These are phyloP conservation scores for Leccinum longicurvipes DNA, from an alignment of 768 basidiomycete species.

Conservation along the genomic window DNA sequence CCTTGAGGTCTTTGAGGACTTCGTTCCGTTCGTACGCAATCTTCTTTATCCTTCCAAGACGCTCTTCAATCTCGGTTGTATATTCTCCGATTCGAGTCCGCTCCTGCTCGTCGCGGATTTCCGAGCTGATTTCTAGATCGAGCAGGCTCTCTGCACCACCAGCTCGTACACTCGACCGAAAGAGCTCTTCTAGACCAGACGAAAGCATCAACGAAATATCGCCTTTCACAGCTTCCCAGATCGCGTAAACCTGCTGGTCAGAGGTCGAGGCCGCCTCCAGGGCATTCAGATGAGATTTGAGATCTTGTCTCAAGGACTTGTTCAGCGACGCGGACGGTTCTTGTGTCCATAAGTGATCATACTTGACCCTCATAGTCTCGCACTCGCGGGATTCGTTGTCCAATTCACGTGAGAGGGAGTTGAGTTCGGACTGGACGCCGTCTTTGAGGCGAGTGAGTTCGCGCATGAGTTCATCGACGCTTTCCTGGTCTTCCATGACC, in stretches of 20 bases:
- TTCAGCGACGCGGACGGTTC: constrained; percentile 73
- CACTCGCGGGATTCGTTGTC: constrained; percentile 85
- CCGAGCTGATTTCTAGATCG: constrained; percentile 70
- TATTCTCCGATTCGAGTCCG: constrained; percentile 60
- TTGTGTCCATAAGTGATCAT: constrained; percentile 85
- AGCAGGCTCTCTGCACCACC: constrained; percentile 46
- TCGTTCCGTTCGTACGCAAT: constrained; percentile 83
- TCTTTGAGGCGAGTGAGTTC: constrained; percentile 60
- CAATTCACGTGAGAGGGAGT: constrained; percentile 59
- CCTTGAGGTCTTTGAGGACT: constrained; percentile 91
- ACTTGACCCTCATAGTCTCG: constrained; percentile 84
- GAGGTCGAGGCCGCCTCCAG: constrained; percentile 76
- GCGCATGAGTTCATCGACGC: constrained; percentile 59
- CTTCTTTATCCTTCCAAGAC: constrained; percentile 73
- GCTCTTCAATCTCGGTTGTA: constrained; percentile 75
- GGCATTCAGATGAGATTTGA: constrained; percentile 70
- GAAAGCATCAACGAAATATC: constrained; percentile 66
- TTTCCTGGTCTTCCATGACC: constrained; percentile 63
- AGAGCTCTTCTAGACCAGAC: constrained; percentile 59
- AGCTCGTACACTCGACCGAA: constrained; percentile 47
- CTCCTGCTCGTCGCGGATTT: constrained; percentile 64
- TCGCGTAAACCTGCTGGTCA: constrained; percentile 66
- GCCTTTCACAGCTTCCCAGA: constrained; percentile 68
- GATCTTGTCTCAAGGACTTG: constrained; percentile 67
- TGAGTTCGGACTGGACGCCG: constrained; percentile 57